Evolutionary conservation across 1,284 basidiomycete genomes (phyloP), one percentile per base, ranked within the genome.

Genomic region (Caloboletus firmus): DNA sequence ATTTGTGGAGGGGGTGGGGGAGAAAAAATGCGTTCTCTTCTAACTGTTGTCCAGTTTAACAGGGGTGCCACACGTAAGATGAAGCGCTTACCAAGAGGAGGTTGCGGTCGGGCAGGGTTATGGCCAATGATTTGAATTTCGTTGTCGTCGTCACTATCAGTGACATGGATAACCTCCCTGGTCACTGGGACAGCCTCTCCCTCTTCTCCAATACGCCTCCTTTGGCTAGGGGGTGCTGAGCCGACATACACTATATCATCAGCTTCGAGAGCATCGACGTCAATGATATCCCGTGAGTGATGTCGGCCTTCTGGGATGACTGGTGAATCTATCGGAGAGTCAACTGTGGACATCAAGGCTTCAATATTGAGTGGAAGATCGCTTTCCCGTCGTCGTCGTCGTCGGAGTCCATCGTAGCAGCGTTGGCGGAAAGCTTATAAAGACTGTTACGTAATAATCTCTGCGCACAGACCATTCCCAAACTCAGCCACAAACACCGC

Each of bases 141-240:
- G 36, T 51, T 46, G 36, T 76, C 76, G 22, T 80, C 76, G 55
- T 81, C 79, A 52, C 72, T 74, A 58, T 80, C 78, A 11, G 72
- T 55, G 34, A 80, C 51, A 43, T 75, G 65, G 20, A 73, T 72
- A 42, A 72, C 55, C 22, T 69, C 66, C 24, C 43, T 52, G 0
- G 51, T 35, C 17, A 60, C 59, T 18, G 56, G 15, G 26, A 53
- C 50, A 18, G 61, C 55, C 22, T 60, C 54, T 46, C 52, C 60
- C 41, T 60, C 56, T 34, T 62, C 62, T 45, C 48, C 54, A 35
- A 67, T 15, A 31, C 62, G 62, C 46, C 70, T 59, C 49, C 71
- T 65, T 56, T 67, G 74, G 26, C 42, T 56, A 10, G 73, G 61
- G 30, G 46, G 69, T 20, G 55, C 42, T 12, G 66, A 60, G 24